phyloP scores from a whole-genome alignment of 2,329 filamentous ascomycete species.

The Paracorniculantispora psalliotae region DNA sequence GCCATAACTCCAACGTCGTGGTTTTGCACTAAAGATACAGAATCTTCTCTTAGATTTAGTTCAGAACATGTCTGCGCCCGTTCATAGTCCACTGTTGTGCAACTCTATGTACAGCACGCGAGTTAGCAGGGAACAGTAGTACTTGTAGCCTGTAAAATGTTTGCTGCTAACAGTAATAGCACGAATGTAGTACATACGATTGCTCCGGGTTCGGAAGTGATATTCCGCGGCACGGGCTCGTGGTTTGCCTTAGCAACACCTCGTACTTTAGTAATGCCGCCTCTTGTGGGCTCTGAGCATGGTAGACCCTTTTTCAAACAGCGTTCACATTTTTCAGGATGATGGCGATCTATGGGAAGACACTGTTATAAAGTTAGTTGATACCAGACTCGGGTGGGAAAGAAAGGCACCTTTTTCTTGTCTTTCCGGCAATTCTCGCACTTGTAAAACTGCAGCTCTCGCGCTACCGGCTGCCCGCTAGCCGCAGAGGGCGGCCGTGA shows the following conservation, averaged over 20 bases:
- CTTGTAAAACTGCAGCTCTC: neutral
- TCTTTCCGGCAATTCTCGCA: neutral
- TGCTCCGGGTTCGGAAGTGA: neutral
- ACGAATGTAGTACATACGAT: neutral
- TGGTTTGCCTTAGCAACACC: too few relatives aligned
- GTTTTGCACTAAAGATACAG: too few relatives aligned
- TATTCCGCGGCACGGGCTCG: too few relatives aligned
- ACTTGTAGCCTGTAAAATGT: neutral
- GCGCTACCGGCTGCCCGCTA: neutral
- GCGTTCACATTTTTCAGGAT: neutral
- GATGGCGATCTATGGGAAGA: neutral
- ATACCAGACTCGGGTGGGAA: neutral
- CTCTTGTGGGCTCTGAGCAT: neutral
- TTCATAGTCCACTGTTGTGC: too few relatives aligned
- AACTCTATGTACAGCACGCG: too few relatives aligned
- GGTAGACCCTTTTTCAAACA: neutral
- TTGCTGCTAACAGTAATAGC: neutral
- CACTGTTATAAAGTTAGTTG: neutral
- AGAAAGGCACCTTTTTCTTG: neutral
- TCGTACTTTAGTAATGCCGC: neutral
- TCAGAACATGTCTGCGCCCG: too few relatives aligned
- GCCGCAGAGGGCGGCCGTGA: neutral
- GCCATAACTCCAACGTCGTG: too few relatives aligned
- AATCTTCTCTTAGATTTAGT: too few relatives aligned
- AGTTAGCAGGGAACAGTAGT: neutral